These are phyloP conservation scores for Mimosa bimucronata DNA, from an alignment of 306 rosid genomes.

Conservation along the genomic window DNA sequence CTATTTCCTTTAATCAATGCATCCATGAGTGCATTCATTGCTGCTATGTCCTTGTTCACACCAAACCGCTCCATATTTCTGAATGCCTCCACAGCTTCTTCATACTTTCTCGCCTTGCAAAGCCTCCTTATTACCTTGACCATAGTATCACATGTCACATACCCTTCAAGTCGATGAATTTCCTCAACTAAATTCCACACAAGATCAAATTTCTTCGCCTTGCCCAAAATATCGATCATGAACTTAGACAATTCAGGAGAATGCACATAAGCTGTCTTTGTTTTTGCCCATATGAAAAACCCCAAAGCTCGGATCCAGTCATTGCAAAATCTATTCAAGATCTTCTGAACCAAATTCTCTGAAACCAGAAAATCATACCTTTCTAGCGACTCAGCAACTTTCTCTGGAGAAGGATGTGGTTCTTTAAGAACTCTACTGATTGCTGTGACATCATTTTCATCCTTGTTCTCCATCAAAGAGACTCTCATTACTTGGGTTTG, in stretches of 20 bases:
- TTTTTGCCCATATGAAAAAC: constrained; percentile 76
- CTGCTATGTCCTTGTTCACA: constrained; percentile 47
- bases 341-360: constrained; percentile 47
- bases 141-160: constrained; percentile 63
- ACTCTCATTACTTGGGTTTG: constrained; percentile 29
- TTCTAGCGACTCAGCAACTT: constrained; percentile 51
- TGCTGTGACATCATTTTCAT: constrained; percentile 41
- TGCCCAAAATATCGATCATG: constrained; percentile 76
- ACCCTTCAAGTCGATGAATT: constrained; percentile 55
- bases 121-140: constrained; percentile 63
- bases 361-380: constrained; percentile 45
- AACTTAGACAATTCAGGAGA: constrained; percentile 50
- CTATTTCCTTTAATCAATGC: constrained; percentile 68
- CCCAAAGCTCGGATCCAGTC: constrained; percentile 76
- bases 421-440: constrained; percentile 53
- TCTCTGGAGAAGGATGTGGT: constrained; percentile 56
- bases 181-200: constrained; percentile 79
- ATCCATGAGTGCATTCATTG: constrained; percentile 65
- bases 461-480: constrained; percentile 10
- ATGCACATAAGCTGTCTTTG: constrained; percentile 70
- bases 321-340: constrained; percentile 66
- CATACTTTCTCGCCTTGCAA: constrained; percentile 49
- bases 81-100: constrained; percentile 69
- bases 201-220: constrained; percentile 43
- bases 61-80: constrained; percentile 51